Evolutionary conservation across 2,329 filamentous ascomycete species (phyloP).

Genomic region (Neophaeococcomyces aloes): DNA sequence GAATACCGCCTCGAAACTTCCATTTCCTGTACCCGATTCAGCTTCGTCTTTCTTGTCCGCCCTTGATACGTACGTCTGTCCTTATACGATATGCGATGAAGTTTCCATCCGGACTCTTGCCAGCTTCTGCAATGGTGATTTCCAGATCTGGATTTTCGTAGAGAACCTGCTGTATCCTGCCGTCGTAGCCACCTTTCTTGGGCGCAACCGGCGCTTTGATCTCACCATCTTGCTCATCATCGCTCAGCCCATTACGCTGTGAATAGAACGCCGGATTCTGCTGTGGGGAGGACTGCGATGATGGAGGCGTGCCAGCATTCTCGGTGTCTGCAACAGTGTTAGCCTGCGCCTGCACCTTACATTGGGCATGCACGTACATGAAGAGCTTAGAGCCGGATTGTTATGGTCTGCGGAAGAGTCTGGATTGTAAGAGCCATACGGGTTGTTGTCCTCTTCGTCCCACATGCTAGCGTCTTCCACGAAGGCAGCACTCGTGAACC

Average conservation of each 20-base stretch:
- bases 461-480: constrained; percentile 55
- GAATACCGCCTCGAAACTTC: constrained; percentile 93
- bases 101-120: constrained; percentile 85
- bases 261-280: constrained; percentile 50
- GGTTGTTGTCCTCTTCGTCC: constrained; percentile 99
- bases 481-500: constrained; percentile 8
- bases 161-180: constrained; percentile 91
- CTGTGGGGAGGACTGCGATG: constrained; percentile 60
- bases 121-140: constrained; percentile 86
- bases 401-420: constrained; percentile 49
- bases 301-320: constrained; percentile 52
- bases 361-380: constrained; percentile 6
- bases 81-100: constrained; percentile 97
- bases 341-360: neutral
- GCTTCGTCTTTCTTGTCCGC: neutral
- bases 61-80: constrained; percentile 58
- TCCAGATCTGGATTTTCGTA: constrained; percentile 87
- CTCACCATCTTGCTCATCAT: constrained; percentile 46
- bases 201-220: constrained; percentile 40
- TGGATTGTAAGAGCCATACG: constrained; percentile 87
- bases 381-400: constrained; percentile 10
- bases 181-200: constrained; percentile 83
- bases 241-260: constrained; percentile 44
- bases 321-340: constrained; percentile 44
- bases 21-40: constrained; percentile 55